These are phyloP conservation scores for Trichophyton mentagrophytes DNA, from an alignment of 2,329 filamentous ascomycete species.

Conservation along the genomic window DNA sequence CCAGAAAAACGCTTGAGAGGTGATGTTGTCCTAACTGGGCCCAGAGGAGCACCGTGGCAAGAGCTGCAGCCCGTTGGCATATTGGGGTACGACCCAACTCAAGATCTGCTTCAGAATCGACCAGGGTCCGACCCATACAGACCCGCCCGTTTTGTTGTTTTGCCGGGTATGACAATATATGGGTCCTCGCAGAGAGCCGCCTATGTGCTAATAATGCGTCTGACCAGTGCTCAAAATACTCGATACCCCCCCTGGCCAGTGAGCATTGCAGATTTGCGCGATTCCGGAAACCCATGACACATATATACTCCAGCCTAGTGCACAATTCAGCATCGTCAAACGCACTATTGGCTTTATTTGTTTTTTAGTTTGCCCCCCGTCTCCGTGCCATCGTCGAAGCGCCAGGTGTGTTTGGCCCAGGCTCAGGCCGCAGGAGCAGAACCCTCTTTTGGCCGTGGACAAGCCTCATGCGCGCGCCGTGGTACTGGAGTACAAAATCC, in stretches of 20 bases:
- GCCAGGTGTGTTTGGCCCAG: not conserved
- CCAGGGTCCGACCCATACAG: not conserved
- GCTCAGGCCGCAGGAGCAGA: not conserved
- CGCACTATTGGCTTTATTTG: conserved; percentile 4
- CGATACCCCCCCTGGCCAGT: not conserved
- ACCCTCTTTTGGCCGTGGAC: not conserved
- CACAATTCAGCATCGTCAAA: conserved; percentile 5
- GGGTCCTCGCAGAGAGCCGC: conserved; percentile 1
- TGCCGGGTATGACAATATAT: not conserved
- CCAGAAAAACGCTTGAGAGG: not conserved
- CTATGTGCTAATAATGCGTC: not conserved
- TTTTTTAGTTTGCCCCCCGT: not conserved
- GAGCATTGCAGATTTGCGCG: conserved; percentile 4
- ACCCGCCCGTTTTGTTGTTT: not conserved
- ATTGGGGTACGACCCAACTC: not conserved
- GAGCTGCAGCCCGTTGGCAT: not conserved
- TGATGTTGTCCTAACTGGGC: not conserved
- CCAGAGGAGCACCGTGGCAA: not conserved
- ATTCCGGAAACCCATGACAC: conserved; percentile 5
- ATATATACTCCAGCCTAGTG: conserved; percentile 3
- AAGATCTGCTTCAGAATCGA: conserved; percentile 5
- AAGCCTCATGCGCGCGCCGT: not conserved
- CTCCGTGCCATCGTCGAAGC: not conserved
- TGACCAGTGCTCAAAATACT: not conserved
- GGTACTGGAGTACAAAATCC: not conserved